These are phyloP conservation scores for Sordariomycetes sp. DNA, from an alignment of 2,329 filamentous ascomycete genomes.

Conservation along the genomic window DNA sequence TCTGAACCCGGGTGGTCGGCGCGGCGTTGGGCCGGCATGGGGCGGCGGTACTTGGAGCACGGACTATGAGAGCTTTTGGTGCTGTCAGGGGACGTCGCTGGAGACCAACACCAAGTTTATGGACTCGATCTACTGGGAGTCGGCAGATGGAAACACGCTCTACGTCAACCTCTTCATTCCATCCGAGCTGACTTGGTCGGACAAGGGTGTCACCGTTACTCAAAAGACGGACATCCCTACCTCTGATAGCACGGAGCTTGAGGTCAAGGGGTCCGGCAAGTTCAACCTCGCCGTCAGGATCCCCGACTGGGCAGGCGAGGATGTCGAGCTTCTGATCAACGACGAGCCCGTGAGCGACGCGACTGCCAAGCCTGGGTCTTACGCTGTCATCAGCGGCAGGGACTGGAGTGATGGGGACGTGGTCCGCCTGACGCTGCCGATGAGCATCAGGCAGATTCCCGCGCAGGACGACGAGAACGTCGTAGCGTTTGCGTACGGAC, in stretches of 20 bases:
- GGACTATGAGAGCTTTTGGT: conserved; percentile 39
- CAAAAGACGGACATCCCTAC: conserved; percentile 30
- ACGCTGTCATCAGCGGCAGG: conserved; percentile 22
- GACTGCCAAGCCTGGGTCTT: conserved; percentile 19
- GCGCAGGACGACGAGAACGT: conserved; percentile 31
- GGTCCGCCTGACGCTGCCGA: conserved; percentile 28
- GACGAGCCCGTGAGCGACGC: conserved; percentile 15
- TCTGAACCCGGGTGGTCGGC: conserved; percentile 28
- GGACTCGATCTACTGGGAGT: conserved; percentile 36
- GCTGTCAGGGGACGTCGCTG: conserved; percentile 35
- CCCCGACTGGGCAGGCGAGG: conserved; percentile 25
- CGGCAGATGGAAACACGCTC: conserved; percentile 20
- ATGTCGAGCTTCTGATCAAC: conserved; percentile 26
- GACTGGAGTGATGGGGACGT: conserved; percentile 27
- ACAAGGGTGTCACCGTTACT: conserved; percentile 22
- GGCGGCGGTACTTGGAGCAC: conserved; percentile 40
- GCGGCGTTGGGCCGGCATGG: conserved; percentile 37
- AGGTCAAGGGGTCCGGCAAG: conserved; percentile 17
- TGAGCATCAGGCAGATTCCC: conserved; percentile 24
- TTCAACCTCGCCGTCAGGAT: conserved; percentile 28
- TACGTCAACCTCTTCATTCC: conserved; percentile 36
- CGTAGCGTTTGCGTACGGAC: conserved; percentile 32
- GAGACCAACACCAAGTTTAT: conserved; percentile 40
- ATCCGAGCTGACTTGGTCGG: conserved; percentile 28
- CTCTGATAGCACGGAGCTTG: conserved; percentile 23